Percentiles rank a stretch among this genome's conserved stretches.
phyloP scores from a whole-genome alignment of 306 rosid genomes.

The Canavalia ensiformis region DNA sequence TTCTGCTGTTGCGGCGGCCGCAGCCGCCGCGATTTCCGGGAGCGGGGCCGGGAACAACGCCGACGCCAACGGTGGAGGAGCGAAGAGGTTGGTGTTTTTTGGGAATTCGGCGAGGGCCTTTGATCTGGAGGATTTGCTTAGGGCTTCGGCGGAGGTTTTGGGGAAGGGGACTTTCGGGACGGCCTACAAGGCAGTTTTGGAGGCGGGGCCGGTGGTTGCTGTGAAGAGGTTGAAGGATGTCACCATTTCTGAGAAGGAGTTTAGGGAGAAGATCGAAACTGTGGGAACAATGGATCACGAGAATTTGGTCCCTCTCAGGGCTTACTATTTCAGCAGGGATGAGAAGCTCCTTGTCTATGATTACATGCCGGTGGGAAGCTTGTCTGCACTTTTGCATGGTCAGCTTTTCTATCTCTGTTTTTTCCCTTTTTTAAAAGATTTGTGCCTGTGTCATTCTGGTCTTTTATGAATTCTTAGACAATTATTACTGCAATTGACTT shows the following conservation, averaged over 20 bases:
- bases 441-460: neutral
- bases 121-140: conserved; percentile 75
- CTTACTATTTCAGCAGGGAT: conserved; percentile 71
- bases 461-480: neutral
- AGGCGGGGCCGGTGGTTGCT: conserved; percentile 68
- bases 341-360: conserved; percentile 77
- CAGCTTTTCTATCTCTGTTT: neutral
- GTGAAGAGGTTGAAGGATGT: conserved; percentile 82
- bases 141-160: conserved; percentile 80
- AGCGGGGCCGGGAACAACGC: neutral
- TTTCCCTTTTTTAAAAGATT: neutral
- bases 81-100: conserved; percentile 67
- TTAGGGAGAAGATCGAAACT: conserved; percentile 65
- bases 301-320: conserved; percentile 76
- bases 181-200: conserved; percentile 75
- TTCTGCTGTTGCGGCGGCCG: conserved; percentile 40
- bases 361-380: conserved; percentile 77
- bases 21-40: conserved; percentile 45
- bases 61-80: conserved; percentile 35
- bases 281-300: conserved; percentile 75
- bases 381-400: conserved; percentile 84
- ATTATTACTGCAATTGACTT: conserved; percentile 27
- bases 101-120: conserved; percentile 58
- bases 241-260: conserved; percentile 62
- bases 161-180: conserved; percentile 81